Base-by-base conservation (phyloP, 331 rosid species). In the Arachis monticola region DNA sequence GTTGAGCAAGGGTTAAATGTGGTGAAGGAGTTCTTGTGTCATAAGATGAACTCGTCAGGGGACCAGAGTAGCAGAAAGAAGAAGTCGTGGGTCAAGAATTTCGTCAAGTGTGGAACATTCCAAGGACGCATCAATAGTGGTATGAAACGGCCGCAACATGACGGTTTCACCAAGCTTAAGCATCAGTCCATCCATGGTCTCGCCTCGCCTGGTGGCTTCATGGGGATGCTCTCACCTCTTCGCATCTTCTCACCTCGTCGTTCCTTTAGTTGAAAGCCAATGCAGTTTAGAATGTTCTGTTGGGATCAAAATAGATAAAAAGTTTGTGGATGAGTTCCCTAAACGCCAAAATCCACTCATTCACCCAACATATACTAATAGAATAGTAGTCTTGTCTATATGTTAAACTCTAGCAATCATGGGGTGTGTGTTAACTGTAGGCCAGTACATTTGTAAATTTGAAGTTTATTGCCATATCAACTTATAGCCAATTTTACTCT, bases 161-260 rank as follows among this genome's bases (percentile, higher is more conserved):
- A 75, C 6, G 79, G 83, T 13, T 83, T 81, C 69, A 55, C 68
- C 71, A 82, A 40, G 83, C 82, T 83, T 0, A 84, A 87, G 14
- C 80, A 87, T 42, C 92, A 87, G 13, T 77, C 93, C 7, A 86
- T 94, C 8, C 84, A 92, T 1, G 93, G 91, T 57, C 84, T 85
- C 47, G 92, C 97, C 72, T 83, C 97, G 0, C 97, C 96, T 0
- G 79, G 96, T 9, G 79, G 96, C n/a, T 76, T 79, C 51, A 22
- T 79, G 88, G 91, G 93, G 3, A 89, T 74, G 87, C 77, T 89
- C 74, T 90, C 97, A 0, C 93, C 99, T 4, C 95, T 86, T 1
- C 95, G 90, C 27, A 82, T 92, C 67, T 90, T 92, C 89, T 87
- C 97, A 0, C 90, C 95, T 2, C 92, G 87, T 0, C 82, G 73